Evolutionary conservation across 768 basidiomycete genomes (phyloP).

Genomic region (Pilatotrama ljubarskyi): DNA sequence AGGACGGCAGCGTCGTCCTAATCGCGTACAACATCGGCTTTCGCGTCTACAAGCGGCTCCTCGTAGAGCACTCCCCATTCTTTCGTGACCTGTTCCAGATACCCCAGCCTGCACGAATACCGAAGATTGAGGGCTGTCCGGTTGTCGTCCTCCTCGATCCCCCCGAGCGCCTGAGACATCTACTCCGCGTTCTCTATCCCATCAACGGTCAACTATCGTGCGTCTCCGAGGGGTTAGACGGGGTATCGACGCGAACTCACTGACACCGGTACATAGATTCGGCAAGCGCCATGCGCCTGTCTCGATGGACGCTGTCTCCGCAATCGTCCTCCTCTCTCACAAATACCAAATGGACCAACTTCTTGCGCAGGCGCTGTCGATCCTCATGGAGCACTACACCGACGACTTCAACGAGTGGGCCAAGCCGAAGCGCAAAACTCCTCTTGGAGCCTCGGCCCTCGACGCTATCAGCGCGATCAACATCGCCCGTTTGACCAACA

Average conservation of each 20-base stretch:
- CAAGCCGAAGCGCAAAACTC: not conserved
- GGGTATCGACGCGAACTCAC: too few relatives aligned
- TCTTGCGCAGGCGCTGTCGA: not conserved
- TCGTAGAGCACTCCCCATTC: slow-evolving; percentile 27
- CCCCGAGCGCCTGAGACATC: not conserved
- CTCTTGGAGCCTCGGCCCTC: not conserved
- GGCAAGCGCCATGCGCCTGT: not conserved
- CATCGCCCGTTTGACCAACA: slow-evolving; percentile 13
- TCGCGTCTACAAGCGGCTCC: slow-evolving; percentile 27
- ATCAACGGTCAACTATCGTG: not conserved
- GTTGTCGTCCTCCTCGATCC: not conserved
- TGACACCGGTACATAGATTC: not conserved
- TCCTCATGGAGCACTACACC: slow-evolving; percentile 11
- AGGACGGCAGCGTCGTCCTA: slow-evolving; percentile 31
- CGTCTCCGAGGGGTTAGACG: not conserved
- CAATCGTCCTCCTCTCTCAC: slow-evolving; percentile 12
- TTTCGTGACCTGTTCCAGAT: slow-evolving; percentile 21
- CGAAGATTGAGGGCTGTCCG: not conserved
- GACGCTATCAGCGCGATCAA: slow-evolving; percentile 10
- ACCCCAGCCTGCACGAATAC: not conserved
- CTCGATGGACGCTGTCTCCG: not conserved
- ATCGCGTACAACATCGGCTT: slow-evolving; percentile 26
- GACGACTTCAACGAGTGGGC: slow-evolving; percentile 7
- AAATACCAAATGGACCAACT: slow-evolving; percentile 17
- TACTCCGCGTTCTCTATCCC: not conserved